Base-by-base conservation (phyloP, 2,329 filamentous ascomycete species). In the Clonostachys byssicola region DNA sequence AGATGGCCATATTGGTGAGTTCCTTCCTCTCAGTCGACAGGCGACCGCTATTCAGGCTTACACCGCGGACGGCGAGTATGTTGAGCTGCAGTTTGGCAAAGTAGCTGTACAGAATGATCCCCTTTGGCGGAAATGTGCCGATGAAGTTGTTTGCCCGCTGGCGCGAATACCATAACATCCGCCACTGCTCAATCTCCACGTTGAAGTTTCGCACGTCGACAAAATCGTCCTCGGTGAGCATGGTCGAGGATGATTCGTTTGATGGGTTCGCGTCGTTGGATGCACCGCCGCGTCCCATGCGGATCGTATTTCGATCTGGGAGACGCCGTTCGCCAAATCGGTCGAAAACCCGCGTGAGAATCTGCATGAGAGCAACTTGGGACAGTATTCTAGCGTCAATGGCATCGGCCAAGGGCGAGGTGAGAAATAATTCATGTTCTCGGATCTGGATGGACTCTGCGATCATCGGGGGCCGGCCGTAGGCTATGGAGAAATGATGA, bases 401-500 rank as follows among this genome's bases (percentile, higher is more conserved):
- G n/a, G 73, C 71, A 44, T 71, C 68, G 0, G 73, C 70, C 1
- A 71, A 66, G 8, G 44, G 44, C 7, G 20, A 34, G 33, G 72
- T 66, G 23, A 83, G 62, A 47, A 83, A 78, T 2, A 68, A 63
- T 51, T 83, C 76, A 56, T 80, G 76, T 18, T 78, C 74, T n/a
- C 73, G 71, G 36, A 85, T 79, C 1, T 75, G 74, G 14, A 70
- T 64, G 49, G 81, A 73, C 51, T 84, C 80, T 44, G 75, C 72
- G 17, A 83, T 81, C 10, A 83, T 75, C 0, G 80, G 78, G 5
- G 81, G 79, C 14, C 81, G 67, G 2, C 61, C 61, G 45, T 85
- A 85, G 1, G 82, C 74, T 44, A 86, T 84, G 45, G 78, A 82
- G 30, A 85, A 78, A 58, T 86, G 82, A 51, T 84, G 81, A 54